Evolutionary conservation across 768 basidiomycete species (phyloP).

Genomic region (Rhodocollybia butyracea): DNA sequence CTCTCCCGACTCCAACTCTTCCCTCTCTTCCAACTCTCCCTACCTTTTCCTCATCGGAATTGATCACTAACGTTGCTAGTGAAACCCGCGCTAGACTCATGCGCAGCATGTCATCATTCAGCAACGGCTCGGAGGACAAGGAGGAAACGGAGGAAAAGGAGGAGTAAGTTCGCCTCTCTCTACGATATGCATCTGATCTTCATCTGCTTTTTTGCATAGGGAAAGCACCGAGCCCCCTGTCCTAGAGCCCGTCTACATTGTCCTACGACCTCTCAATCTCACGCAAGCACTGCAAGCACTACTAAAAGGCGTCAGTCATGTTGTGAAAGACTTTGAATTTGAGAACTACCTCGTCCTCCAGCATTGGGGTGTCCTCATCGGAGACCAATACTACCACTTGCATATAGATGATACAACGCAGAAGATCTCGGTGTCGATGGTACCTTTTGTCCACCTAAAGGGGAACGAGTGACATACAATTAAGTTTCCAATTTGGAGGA

Average conservation of each 20-base stretch:
- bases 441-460: conserved; percentile 9
- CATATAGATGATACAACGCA: conserved; percentile 14
- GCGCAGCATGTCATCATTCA: too few species aligned
- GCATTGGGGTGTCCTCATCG: conserved; percentile 17
- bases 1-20: too few species aligned
- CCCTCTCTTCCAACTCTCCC: too few species aligned
- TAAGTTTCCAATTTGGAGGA: conserved; percentile 15
- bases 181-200: too few species aligned
- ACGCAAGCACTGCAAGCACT: conserved; percentile 9
- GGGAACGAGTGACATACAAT: conserved; percentile 10
- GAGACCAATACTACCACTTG: conserved; percentile 15
- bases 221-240: conserved; percentile 2
- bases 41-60: too few species aligned
- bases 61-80: too few species aligned
- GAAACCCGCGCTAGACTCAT: too few species aligned
- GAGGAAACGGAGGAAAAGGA: too few species aligned
- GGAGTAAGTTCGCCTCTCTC: too few species aligned
- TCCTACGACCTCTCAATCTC: conserved; percentile 15
- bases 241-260: conserved; percentile 15
- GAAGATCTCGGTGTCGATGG: conserved; percentile 13
- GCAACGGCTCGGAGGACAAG: too few species aligned
- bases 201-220: conserved; percentile 5
- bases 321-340: conserved; percentile 15
- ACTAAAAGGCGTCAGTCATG: conserved; percentile 9
- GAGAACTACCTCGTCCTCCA: conserved; percentile 15